These are phyloP conservation scores for Glonium stellatum DNA, from an alignment of 495 filamentous ascomycete species.

Conservation along the genomic window DNA sequence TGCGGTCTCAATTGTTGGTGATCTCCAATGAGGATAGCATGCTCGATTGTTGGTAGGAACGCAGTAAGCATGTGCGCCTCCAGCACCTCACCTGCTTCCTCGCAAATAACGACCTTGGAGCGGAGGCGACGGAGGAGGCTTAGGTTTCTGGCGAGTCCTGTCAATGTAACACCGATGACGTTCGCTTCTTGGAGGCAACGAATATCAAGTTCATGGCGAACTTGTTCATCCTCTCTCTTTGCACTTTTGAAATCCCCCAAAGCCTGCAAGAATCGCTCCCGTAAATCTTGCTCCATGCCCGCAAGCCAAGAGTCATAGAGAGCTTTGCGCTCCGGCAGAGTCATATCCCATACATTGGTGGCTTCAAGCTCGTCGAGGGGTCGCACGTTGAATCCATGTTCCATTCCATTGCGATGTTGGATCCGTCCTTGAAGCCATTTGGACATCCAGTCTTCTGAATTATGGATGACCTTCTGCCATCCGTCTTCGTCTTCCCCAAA, in stretches of 20 bases:
- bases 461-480: slow-evolving; percentile 12
- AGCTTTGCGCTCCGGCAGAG: slow-evolving; percentile 14
- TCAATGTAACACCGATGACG: slow-evolving; percentile 68
- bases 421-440: slow-evolving; percentile 7
- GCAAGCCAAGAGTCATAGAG: slow-evolving; percentile 40
- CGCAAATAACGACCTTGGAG: slow-evolving; percentile 56
- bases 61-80: slow-evolving; percentile 66
- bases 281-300: slow-evolving; percentile 36
- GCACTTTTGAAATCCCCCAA: slow-evolving; percentile 29
- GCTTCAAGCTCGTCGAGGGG: background rate
- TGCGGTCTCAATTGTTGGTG: slow-evolving; percentile 72
- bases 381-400: background rate
- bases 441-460: background rate
- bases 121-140: slow-evolving; percentile 54
- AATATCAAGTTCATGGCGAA: slow-evolving; percentile 44
- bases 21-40: slow-evolving; percentile 69
- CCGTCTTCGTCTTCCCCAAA: slow-evolving; percentile 31
- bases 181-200: slow-evolving; percentile 43
- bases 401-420: background rate
- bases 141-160: slow-evolving; percentile 60
- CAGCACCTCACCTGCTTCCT: slow-evolving; percentile 76
- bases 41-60: slow-evolving; percentile 51
- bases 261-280: slow-evolving; percentile 30
- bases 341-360: slow-evolving; percentile 7
- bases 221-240: slow-evolving; percentile 35